Conservation (phyloP, 73 alveolate species). For the Paramecium caudatum region DNA sequence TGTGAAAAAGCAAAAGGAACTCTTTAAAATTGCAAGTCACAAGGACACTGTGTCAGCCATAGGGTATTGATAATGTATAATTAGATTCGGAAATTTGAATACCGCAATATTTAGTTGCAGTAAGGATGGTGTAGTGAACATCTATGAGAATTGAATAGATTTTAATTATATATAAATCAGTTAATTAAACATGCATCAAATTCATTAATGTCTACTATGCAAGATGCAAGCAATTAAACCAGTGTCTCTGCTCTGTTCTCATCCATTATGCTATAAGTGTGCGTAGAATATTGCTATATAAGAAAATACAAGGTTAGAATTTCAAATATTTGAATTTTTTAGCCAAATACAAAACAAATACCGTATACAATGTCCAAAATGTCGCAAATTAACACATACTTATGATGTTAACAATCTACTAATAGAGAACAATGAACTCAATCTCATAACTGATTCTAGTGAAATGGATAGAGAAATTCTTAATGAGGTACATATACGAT, state of each 20-base stretch:
- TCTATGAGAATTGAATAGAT: constrained; percentile 56
- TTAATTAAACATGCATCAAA: constrained; percentile 21
- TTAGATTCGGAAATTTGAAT: constrained; percentile 9
- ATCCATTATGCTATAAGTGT: constrained; percentile 38
- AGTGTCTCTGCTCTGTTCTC: constrained; percentile 41
- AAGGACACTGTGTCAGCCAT: constrained; percentile 37
- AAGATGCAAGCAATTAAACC: constrained; percentile 54
- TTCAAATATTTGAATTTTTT: constrained; percentile 32
- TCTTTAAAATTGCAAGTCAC: constrained; percentile 27
- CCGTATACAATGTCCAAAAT: constrained; percentile 54
- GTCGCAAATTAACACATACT: constrained; percentile 50
- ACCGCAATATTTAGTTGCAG: neutral
- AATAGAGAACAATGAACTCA: constrained; percentile 49
- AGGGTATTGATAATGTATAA: neutral
- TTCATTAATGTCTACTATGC: constrained; percentile 22
- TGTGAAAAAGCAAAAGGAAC: neutral
- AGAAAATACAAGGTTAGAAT: constrained; percentile 55
- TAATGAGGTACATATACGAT: constrained; percentile 22
- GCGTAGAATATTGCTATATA: constrained; percentile 34
- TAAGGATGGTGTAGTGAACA: constrained; percentile 10
- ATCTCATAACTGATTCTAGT: constrained; percentile 57
- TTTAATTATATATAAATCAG: constrained; percentile 45
- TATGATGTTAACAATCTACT: constrained; percentile 53
- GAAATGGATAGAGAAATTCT: constrained; percentile 65
- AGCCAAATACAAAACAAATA: constrained; percentile 58